Percentiles rank a stretch among this genome's conserved stretches.
Conservation (phyloP, 208 protist genomes). For the Naegleria gruberi region DNA sequence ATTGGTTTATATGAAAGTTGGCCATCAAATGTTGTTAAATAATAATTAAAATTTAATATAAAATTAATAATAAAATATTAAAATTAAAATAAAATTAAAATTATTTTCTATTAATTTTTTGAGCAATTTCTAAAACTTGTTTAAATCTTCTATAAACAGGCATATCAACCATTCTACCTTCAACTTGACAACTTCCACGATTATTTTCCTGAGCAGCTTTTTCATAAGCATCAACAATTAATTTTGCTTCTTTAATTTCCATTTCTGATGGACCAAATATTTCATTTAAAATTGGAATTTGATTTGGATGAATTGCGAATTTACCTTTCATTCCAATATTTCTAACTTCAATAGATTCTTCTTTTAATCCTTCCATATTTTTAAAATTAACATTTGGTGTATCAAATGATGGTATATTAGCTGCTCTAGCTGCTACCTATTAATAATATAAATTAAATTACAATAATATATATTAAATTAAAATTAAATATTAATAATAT, state of each 20-base stretch:
- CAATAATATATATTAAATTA: no score
- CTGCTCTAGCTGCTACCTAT: not conserved
- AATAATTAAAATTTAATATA: no score
- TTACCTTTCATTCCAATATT: not conserved
- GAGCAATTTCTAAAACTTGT: not conserved
- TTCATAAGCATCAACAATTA: constrained; percentile 3
- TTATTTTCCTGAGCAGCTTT: not conserved
- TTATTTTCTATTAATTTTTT: not conserved
- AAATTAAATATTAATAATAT: no score
- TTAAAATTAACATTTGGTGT: constrained; percentile 20
- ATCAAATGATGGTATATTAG: not conserved
- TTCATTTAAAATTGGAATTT: not conserved
- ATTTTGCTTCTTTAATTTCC: constrained; percentile 3
- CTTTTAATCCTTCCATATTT: not conserved
- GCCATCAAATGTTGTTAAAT: not conserved
- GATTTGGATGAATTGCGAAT: constrained; percentile 20
- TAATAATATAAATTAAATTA: no score
- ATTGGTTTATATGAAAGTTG: not conserved
- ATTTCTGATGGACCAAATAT: not conserved
- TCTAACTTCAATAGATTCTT: not conserved
- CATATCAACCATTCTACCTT: constrained; percentile 18
- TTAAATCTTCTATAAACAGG: not conserved
- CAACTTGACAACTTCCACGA: not conserved
- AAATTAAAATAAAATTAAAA: not conserved
- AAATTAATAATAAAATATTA: not conserved